Percentiles rank a stretch among this genome's conserved stretches.
Conservation (phyloP, 371 early-diverging fungal genomes). For the Apophysomyces ossiformis region DNA sequence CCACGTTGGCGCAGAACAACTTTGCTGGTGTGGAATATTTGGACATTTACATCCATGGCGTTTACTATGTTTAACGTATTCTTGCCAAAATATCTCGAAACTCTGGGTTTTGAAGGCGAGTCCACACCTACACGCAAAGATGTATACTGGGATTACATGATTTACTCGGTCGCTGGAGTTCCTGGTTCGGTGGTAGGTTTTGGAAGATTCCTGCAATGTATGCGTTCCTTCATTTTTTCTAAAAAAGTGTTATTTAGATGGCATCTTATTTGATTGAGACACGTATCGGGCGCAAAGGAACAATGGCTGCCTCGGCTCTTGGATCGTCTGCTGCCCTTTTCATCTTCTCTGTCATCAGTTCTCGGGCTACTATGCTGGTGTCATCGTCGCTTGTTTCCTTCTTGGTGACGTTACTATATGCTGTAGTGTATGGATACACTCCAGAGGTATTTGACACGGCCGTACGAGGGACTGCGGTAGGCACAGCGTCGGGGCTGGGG, state of each 20-base stretch:
- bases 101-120: slow-evolving; percentile 49
- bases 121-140: slow-evolving; percentile 49
- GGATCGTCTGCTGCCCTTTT: slow-evolving; percentile 70
- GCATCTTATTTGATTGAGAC: slow-evolving; percentile 81
- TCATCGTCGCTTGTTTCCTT: slow-evolving; percentile 73
- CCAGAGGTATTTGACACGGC: slow-evolving; percentile 85
- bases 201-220: background rate
- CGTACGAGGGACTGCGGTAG: slow-evolving; percentile 82
- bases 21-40: slow-evolving; percentile 75
- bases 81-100: slow-evolving; percentile 75
- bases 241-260: slow-evolving; percentile 36
- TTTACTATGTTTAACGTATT: slow-evolving; percentile 91
- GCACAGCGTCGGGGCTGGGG: slow-evolving; percentile 78
- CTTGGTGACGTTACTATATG: slow-evolving; percentile 80
- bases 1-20: slow-evolving; percentile 65
- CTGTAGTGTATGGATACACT: slow-evolving; percentile 87
- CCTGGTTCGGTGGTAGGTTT: slow-evolving; percentile 77
- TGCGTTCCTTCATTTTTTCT: background rate
- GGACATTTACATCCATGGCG: slow-evolving; percentile 78
- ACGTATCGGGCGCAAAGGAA: slow-evolving; percentile 77
- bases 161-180: slow-evolving; percentile 79
- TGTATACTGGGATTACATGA: slow-evolving; percentile 77
- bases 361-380: slow-evolving; percentile 60
- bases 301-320: slow-evolving; percentile 80
- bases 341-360: slow-evolving; percentile 62